Conservation (phyloP, 2,329 filamentous ascomycete species). For the Macrophomina pseudophaseolina region DNA sequence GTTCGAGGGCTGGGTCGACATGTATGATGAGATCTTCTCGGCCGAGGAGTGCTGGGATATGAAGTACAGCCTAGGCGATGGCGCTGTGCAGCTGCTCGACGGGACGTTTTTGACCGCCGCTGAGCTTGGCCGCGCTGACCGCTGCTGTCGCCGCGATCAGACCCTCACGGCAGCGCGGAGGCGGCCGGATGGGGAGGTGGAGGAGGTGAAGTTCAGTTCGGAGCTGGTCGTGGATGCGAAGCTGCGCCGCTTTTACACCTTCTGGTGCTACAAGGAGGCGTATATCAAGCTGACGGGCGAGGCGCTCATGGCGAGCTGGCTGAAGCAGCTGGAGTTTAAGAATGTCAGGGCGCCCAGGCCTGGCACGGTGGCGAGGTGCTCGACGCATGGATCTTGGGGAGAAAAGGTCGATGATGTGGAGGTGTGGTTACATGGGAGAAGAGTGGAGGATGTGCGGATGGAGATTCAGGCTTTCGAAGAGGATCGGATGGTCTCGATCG, state of each 20-base stretch:
- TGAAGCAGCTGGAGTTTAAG: constrained; percentile 71
- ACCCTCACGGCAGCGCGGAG: constrained; percentile 44
- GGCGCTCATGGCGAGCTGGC: constrained; percentile 74
- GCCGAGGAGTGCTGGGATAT: constrained; percentile 66
- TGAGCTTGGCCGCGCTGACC: constrained; percentile 50
- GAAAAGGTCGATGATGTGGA: constrained; percentile 55
- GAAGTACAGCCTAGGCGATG: constrained; percentile 45
- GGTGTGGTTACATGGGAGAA: constrained; percentile 54
- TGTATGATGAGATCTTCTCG: constrained; percentile 73
- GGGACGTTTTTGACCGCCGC: constrained; percentile 47
- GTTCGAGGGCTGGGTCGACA: constrained; percentile 71
- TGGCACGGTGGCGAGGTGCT: constrained; percentile 49
- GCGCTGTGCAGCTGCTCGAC: constrained; percentile 49
- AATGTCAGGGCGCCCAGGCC: constrained; percentile 63
- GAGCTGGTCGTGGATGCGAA: constrained; percentile 63
- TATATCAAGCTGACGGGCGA: constrained; percentile 86
- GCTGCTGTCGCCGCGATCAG: constrained; percentile 47
- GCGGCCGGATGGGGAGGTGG: constrained; percentile 40
- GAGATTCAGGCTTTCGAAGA: constrained; percentile 64
- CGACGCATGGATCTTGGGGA: constrained; percentile 52
- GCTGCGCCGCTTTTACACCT: constrained; percentile 74
- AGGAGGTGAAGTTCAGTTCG: constrained; percentile 43
- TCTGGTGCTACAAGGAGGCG: constrained; percentile 80
- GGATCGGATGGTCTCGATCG: constrained; percentile 64
- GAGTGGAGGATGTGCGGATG: constrained; percentile 59